Evolutionary conservation across 2,329 filamentous ascomycete species (phyloP), one percentile per base, ranked within the genome.

Genomic region (Aspergillus awamori): DNA sequence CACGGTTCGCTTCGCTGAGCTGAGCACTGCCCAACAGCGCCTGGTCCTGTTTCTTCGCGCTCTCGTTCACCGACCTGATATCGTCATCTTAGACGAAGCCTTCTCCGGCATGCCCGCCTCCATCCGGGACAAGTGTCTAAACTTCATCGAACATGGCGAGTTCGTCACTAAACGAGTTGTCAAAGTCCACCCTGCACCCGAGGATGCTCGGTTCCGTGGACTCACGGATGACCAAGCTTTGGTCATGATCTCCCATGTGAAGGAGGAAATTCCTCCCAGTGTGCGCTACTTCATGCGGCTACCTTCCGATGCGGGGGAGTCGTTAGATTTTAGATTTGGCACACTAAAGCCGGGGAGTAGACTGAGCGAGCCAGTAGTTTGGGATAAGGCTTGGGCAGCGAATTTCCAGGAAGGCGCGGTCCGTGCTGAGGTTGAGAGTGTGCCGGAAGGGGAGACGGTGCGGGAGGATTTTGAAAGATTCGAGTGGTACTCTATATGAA

Each of bases 221-320:
- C 76, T 97, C 59, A 82, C 83, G 1, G 80, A 87, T 0, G 76
- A 86, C 22, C 94, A 98, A 77, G 93, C 93, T 0, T 79, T 99
- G 57, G 84, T 98, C n/a, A 92, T 93, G 65, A 94, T 98, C 62
- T 95, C 92, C 63, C 95, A 99, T 78, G 84, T 94, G 63, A 88
- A 88, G 64, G 93, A 97, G 69, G 95, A 99, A 76, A 90, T 98
- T 8, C 95, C 95, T 0, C 88, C 89, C 53, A 89, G 88, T 66
- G 85, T 97, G 24, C 81, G 92, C 51, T 87, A 96, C 72, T 98
- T 91, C 89, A 82, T 98, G 54, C 93, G 91, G 73, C 80, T 97
- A 30, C 93, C 94, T 2, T 75, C 74, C 5, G 69, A 67, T 17
- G 68, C 59, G 6, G 68, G 69, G 20, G 65, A 58, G 0, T 49